Evolutionary conservation across 2,329 filamentous ascomycete genomes (phyloP).

Genomic region (Epichloe uncinata): DNA sequence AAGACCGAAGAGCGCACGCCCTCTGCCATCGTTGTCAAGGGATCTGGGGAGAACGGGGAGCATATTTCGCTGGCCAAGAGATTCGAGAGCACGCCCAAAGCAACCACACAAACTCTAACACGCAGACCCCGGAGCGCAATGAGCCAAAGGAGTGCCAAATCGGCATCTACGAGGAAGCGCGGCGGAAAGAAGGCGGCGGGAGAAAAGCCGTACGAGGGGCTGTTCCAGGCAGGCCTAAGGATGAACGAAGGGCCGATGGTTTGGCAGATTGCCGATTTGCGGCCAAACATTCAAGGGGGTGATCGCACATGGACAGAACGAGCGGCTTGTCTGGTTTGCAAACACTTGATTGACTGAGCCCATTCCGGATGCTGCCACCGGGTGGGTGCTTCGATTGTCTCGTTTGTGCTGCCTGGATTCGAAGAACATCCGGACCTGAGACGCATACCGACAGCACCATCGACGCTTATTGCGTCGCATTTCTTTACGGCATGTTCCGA

Average conservation of each 20-base stretch:
- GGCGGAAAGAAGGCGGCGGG: slow-evolving; percentile 25
- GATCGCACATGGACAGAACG: slow-evolving; percentile 41
- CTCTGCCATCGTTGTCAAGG: slow-evolving; percentile 40
- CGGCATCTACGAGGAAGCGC: slow-evolving; percentile 18
- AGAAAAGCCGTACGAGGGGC: slow-evolving; percentile 34
- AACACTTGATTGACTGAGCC: slow-evolving; percentile 25
- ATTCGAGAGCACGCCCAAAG: slow-evolving; percentile 16
- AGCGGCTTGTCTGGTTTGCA: slow-evolving; percentile 35
- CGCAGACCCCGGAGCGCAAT: slow-evolving; percentile 16
- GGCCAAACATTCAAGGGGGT: slow-evolving; percentile 34
- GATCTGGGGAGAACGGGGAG: slow-evolving; percentile 28
- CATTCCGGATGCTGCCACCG: background rate
- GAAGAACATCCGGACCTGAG: too few relatives aligned
- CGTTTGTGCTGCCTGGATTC: background rate
- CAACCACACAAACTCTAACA: slow-evolving; percentile 18
- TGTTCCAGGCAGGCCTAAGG: slow-evolving; percentile 37
- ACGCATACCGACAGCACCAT: background rate
- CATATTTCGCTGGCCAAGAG: slow-evolving; percentile 24
- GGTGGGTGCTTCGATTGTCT: background rate
- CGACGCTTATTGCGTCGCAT: background rate
- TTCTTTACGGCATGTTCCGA: background rate
- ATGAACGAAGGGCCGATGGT: slow-evolving; percentile 34
- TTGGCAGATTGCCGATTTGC: slow-evolving; percentile 39
- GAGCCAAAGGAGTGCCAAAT: slow-evolving; percentile 13
- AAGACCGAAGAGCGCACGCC: slow-evolving; percentile 33